Evolutionary conservation across 2,329 filamentous ascomycete genomes (phyloP).

Genomic region (Aspergillus transmontanensis): DNA sequence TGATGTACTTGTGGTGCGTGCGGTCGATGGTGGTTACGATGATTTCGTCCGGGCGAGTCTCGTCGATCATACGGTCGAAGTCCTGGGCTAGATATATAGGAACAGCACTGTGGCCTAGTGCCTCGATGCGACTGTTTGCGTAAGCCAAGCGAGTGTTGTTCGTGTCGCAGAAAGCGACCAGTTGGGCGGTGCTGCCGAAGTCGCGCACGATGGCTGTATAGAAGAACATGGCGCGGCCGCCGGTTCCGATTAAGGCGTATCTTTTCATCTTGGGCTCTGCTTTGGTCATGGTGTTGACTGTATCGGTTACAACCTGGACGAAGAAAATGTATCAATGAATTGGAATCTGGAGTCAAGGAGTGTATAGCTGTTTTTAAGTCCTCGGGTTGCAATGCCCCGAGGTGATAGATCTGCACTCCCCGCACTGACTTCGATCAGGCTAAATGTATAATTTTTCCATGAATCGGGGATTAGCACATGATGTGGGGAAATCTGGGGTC

Average conservation of each 20-base stretch:
- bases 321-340: no score
- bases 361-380: background rate
- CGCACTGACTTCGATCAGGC: background rate
- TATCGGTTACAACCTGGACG: background rate
- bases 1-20: slow-evolving; percentile 63
- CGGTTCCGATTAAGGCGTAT: slow-evolving; percentile 53
- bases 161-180: slow-evolving; percentile 62
- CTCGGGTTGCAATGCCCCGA: background rate
- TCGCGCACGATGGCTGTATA: slow-evolving; percentile 60
- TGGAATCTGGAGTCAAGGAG: background rate
- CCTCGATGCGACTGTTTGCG: slow-evolving; percentile 46
- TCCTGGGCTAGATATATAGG: slow-evolving; percentile 58
- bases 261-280: slow-evolving; percentile 7
- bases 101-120: slow-evolving; percentile 51
- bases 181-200: slow-evolving; percentile 52
- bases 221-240: slow-evolving; percentile 63
- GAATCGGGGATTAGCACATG: background rate
- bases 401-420: background rate
- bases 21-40: slow-evolving; percentile 67
- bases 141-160: slow-evolving; percentile 63
- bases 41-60: slow-evolving; percentile 61
- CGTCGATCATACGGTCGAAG: slow-evolving; percentile 60
- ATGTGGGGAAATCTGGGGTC: background rate
- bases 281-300: background rate
- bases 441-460: background rate